phyloP scores from a whole-genome alignment of 805 yeast genomes.

The Groenewaldozyma salmanticensis region DNA sequence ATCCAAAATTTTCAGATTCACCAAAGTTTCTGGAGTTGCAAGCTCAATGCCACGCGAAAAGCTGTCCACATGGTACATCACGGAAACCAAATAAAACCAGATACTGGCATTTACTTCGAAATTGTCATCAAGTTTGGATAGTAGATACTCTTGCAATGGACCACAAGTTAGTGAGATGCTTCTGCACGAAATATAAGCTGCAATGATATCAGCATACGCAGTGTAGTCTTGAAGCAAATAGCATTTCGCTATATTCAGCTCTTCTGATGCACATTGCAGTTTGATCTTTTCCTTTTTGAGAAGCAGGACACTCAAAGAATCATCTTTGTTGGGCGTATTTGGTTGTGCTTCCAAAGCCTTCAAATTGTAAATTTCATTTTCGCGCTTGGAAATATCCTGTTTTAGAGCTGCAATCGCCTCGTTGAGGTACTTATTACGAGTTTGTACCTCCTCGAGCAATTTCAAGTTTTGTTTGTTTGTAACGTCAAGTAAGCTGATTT shows the following conservation, averaged over 20 bases:
- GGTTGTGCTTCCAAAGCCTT: too few species aligned
- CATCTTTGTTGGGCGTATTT: too few species aligned
- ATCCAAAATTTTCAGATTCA: too few species aligned
- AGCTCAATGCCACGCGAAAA: too few species aligned
- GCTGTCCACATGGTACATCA: conserved; percentile 5
- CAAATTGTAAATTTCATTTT: too few species aligned
- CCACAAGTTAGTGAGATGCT: conserved; percentile 1
- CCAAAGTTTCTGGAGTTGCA: too few species aligned
- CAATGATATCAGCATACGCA: conserved; percentile 11
- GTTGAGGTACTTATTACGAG: conserved; percentile 30
- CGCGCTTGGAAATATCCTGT: too few species aligned
- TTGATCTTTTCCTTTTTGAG: conserved; percentile 19
- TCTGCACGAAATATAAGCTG: conserved; percentile 1
- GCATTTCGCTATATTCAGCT: conserved; percentile 20
- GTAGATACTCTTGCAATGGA: conserved; percentile 8
- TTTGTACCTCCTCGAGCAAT: conserved; percentile 19
- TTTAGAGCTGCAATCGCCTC: conserved; percentile 16
- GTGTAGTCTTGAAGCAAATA: conserved; percentile 15
- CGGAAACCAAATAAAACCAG: conserved; percentile 6
- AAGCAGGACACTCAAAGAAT: too few species aligned
- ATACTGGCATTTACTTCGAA: conserved; percentile 8
- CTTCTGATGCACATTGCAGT: conserved; percentile 19
- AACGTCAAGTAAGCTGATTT: conserved; percentile 25
- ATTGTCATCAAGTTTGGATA: conserved; percentile 7
- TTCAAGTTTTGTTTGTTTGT: conserved; percentile 11